Evolutionary conservation across 169 alveolate species (phyloP).

Genomic region (Sarcocystis neurona): DNA sequence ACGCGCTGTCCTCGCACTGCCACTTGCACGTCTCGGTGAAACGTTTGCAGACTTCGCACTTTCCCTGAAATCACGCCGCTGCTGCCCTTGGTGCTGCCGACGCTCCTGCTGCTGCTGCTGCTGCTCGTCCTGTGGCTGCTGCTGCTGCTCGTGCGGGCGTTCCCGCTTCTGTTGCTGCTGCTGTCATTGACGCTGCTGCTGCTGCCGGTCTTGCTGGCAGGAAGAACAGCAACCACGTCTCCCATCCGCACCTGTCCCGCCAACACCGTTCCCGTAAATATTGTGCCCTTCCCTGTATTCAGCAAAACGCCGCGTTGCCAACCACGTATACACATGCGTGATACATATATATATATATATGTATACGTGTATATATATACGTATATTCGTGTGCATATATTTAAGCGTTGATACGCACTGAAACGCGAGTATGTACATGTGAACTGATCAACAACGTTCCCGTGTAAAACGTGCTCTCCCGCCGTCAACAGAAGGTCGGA

Average conservation of each 20-base stretch:
- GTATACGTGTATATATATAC: constrained; percentile 3
- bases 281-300: constrained; percentile 51
- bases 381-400: background rate
- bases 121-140: too few relatives aligned
- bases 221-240: constrained; percentile 19
- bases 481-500: too few relatives aligned
- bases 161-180: background rate
- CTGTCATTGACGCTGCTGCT: background rate
- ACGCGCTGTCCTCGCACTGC: constrained; percentile 56
- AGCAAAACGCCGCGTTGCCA: background rate
- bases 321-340: background rate
- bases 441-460: background rate
- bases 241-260: constrained; percentile 46
- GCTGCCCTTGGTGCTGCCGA: background rate
- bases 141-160: too few relatives aligned
- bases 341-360: background rate
- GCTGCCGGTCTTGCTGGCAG: too few relatives aligned
- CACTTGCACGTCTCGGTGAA: background rate
- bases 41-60: constrained; percentile 42
- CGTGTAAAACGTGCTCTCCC: too few relatives aligned
- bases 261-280: constrained; percentile 61
- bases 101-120: too few relatives aligned
- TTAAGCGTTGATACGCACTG: background rate
- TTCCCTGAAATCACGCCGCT: background rate
- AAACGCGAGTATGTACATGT: background rate